A percentile compares a stretch with the other conserved stretches of the same genome.
Conservation (phyloP, 805 yeast genomes). For the Lipomyces orientalis region DNA sequence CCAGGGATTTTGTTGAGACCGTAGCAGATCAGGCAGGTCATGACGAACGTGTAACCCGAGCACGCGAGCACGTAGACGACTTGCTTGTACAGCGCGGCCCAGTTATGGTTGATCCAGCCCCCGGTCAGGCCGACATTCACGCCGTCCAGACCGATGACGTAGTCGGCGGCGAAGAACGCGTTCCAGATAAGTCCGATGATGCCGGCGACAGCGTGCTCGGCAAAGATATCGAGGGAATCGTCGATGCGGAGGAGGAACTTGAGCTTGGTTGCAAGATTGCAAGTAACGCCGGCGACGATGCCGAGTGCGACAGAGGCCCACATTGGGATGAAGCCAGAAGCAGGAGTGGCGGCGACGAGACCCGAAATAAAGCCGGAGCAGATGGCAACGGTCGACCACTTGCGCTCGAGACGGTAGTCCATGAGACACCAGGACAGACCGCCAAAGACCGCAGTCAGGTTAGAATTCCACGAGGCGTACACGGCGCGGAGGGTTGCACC, state of each 20-base stretch:
- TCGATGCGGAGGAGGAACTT: slow-evolving; percentile 83
- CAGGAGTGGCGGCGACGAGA: slow-evolving; percentile 95
- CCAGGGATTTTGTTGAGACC: slow-evolving; percentile 81
- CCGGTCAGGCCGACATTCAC: slow-evolving; percentile 62
- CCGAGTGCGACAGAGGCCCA: slow-evolving; percentile 93
- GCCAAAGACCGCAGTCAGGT: slow-evolving; percentile 86
- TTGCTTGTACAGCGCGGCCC: slow-evolving; percentile 89
- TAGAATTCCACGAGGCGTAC: slow-evolving; percentile 90
- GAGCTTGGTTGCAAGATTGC: slow-evolving; percentile 88
- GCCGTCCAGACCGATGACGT: slow-evolving; percentile 91
- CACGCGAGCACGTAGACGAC: slow-evolving; percentile 80
- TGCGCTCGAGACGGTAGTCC: slow-evolving; percentile 85
- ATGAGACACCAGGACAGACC: slow-evolving; percentile 90
- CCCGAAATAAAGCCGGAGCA: slow-evolving; percentile 97
- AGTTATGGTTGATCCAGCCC: slow-evolving; percentile 91
- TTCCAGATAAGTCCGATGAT: slow-evolving; percentile 87
- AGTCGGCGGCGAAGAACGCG: slow-evolving; percentile 83
- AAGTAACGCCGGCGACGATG: slow-evolving; percentile 74
- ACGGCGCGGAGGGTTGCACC: slow-evolving; percentile 83
- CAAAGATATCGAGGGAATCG: slow-evolving; percentile 91
- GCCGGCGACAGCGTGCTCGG: slow-evolving; percentile 99
- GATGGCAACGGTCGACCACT: slow-evolving; percentile 93
- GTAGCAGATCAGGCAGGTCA: slow-evolving; percentile 77
- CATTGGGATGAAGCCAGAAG: slow-evolving; percentile 86
- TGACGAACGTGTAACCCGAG: slow-evolving; percentile 72